A percentile compares a stretch with the other conserved stretches of the same genome.
Evolutionary conservation across 2,329 filamentous ascomycete species (phyloP).

Genomic region (Fonsecaea erecta): DNA sequence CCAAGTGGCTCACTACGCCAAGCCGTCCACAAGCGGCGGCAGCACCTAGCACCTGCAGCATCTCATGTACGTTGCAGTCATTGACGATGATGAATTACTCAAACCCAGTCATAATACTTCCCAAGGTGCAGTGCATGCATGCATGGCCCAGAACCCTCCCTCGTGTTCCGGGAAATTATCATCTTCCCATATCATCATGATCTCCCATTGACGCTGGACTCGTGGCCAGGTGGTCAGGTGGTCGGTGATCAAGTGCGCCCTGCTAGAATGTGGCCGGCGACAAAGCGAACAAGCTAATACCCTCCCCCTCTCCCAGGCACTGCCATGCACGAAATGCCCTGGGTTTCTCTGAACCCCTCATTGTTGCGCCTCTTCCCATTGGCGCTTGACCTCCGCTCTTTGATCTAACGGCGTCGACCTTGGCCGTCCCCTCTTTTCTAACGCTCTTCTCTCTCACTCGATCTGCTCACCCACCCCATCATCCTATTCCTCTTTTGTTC

Average conservation of each 20-base stretch:
- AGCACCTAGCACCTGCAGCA: not conserved
- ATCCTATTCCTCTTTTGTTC: not conserved
- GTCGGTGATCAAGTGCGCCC: constrained; percentile 7
- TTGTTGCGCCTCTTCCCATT: not conserved
- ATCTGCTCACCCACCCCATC: not conserved
- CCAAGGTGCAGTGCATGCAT: not conserved
- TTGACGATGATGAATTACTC: not conserved
- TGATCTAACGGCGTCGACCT: constrained; percentile 4
- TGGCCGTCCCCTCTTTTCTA: not conserved
- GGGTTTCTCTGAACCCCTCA: not conserved
- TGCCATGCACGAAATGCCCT: constrained; percentile 5
- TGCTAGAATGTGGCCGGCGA: constrained; percentile 14
- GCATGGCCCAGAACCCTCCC: not conserved
- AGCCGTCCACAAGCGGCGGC: not conserved
- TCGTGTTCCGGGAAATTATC: constrained; percentile 2
- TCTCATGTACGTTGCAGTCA: constrained; percentile 11
- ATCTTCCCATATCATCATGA: not conserved
- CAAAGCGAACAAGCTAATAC: not conserved
- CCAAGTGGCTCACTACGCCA: no score
- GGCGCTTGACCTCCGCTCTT: constrained; percentile 3
- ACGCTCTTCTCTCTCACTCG: not conserved
- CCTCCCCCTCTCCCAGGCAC: constrained; percentile 8
- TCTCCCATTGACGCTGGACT: not conserved
- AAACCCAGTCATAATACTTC: constrained; percentile 1
- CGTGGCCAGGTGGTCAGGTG: not conserved